Base-by-base conservation (phyloP, 345 rosid species). In the Triadica sebifera region DNA sequence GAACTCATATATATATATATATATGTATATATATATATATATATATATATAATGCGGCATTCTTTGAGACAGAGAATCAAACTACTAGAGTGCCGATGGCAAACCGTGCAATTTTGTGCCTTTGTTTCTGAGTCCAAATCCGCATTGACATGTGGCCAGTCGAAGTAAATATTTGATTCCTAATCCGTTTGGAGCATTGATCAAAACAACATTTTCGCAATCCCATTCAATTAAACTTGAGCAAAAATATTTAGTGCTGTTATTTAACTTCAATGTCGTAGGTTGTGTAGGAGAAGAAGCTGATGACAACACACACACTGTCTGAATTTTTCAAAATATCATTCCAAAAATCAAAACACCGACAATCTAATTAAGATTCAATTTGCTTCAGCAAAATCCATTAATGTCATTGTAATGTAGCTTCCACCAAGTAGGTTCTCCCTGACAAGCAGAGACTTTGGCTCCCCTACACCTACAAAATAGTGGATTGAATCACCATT, bases 281-380 rank as follows among this genome's bases (percentile, higher is more conserved):
- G 46, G 47, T 46, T 25, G 2, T 10, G 10, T 61, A 24, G 45
- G 84, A 84, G 86, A 87, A 43, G 89, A 85, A 89, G 93, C 89
- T 89, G 93, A 89, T 86, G 91, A 80, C 87, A 87, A n/a, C n/a
- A 84, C 93, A 83, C 86, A 29, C 20, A 62, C 47, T 87, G 2
- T 87, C 4, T 70, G 91, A 89, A 89, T 82, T 86, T 79, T 82
- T 85, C 90, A 89, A 45, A 1, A 7, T 8, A n/a, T n/a, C n/a
- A n/a, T n/a, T n/a, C n/a, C 4, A 58, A 8, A 45, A 10, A 24
- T 11, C 13, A 37, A 12, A 62, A 11, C n/a, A 43, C 0, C 3
- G 38, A 15, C 8, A 8, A 60, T 12, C 12, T 4, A 25, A 17
- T 55, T 22, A 3, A 25, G 17, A 5, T 10, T 4, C 6, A 1